Conservation (phyloP, 1,139 yeast species). For the Protomyces macrosporus region DNA sequence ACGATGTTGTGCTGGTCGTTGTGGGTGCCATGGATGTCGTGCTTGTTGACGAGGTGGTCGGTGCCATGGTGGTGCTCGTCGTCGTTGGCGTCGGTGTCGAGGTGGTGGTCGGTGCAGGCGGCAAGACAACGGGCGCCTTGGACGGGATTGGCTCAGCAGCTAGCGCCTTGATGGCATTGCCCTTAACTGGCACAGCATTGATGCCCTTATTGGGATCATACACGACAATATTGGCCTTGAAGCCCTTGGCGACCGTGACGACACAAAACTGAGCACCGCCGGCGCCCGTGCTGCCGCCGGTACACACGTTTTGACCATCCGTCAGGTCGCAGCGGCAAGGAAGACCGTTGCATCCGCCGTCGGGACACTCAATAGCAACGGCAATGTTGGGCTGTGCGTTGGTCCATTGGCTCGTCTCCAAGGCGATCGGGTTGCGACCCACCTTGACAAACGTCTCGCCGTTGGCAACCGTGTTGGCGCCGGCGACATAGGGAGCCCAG, state of each 20-base stretch:
- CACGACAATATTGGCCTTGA: slow-evolving; percentile 67
- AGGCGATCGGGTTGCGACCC: slow-evolving; percentile 85
- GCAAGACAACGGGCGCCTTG: neutral
- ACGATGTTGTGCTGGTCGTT: slow-evolving; percentile 27
- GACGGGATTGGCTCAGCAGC: neutral
- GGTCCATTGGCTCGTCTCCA: slow-evolving; percentile 55
- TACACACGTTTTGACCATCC: slow-evolving; percentile 53
- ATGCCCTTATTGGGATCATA: slow-evolving; percentile 39
- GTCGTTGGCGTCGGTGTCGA: slow-evolving; percentile 6
- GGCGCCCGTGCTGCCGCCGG: slow-evolving; percentile 44
- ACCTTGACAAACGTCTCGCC: slow-evolving; percentile 74
- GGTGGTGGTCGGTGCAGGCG: slow-evolving; percentile 1
- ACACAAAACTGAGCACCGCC: slow-evolving; percentile 76
- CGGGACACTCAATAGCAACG: slow-evolving; percentile 65
- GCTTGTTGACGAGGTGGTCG: slow-evolving; percentile 29
- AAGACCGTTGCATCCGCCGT: slow-evolving; percentile 64
- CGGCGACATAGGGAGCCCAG: slow-evolving; percentile 92
- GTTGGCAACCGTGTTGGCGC: slow-evolving; percentile 61
- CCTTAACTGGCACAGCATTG: neutral
- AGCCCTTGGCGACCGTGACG: slow-evolving; percentile 63
- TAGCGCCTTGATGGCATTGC: neutral
- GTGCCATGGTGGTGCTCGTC: slow-evolving; percentile 32
- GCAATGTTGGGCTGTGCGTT: slow-evolving; percentile 59
- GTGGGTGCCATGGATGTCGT: neutral
- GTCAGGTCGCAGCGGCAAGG: slow-evolving; percentile 76